These are phyloP conservation scores for Mycena vitilis DNA, from an alignment of 768 basidiomycete species.

Conservation along the genomic window DNA sequence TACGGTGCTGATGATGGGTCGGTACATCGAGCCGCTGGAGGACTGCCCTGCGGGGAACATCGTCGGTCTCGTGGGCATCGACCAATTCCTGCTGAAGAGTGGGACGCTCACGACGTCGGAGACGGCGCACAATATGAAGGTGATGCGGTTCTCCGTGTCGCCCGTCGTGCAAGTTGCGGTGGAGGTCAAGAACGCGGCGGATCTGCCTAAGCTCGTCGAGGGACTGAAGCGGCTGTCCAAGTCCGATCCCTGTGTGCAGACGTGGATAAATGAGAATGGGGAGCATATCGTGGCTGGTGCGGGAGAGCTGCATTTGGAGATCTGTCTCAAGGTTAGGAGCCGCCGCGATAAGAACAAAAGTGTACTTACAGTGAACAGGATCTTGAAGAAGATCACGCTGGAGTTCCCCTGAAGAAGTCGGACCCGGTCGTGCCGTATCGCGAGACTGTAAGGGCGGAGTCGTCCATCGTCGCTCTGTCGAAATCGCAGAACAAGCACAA, in stretches of 20 bases:
- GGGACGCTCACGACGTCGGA: constrained; percentile 98
- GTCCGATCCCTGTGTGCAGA: constrained; percentile 99
- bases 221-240: constrained; percentile 99
- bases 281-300: constrained; percentile 99
- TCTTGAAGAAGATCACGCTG: constrained; percentile 99
- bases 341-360: neutral
- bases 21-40: constrained; percentile 97
- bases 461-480: constrained; percentile 94
- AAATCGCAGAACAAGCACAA: constrained; percentile 99
- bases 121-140: constrained; percentile 99
- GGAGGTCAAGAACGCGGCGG: constrained; percentile 99
- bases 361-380: constrained; percentile 64
- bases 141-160: constrained; percentile 99
- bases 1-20: constrained; percentile 99
- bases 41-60: constrained; percentile 99
- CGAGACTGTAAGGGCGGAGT: constrained; percentile 97
- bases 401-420: constrained; percentile 98
- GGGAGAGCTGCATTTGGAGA: constrained; percentile 98
- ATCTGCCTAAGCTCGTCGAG: constrained; percentile 99
- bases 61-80: constrained; percentile 98
- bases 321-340: constrained; percentile 89
- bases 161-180: constrained; percentile 99
- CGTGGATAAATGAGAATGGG: constrained; percentile 91
- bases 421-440: constrained; percentile 98
- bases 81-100: constrained; percentile 99